A percentile compares a stretch with the other conserved stretches of the same genome.
These are phyloP conservation scores for Tylopilus sp. DNA, from an alignment of 768 basidiomycete genomes.

Conservation along the genomic window DNA sequence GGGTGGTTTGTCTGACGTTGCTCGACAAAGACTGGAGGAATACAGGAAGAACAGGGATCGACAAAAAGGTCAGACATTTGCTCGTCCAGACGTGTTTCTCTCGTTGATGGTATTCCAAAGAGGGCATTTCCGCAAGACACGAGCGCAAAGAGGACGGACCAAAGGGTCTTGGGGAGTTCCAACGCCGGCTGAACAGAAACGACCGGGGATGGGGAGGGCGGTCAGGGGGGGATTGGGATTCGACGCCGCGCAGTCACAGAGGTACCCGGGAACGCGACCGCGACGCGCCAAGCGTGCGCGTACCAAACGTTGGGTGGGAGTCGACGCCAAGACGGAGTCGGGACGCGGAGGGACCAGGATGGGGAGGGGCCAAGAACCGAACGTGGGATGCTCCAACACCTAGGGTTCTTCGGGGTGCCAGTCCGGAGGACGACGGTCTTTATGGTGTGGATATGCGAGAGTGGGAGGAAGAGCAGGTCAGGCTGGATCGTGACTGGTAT, in stretches of 20 bases:
- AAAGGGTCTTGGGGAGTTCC: constrained; percentile 87
- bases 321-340: constrained; percentile 71
- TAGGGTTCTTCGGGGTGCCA: constrained; percentile 58
- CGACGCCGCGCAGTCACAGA: constrained; percentile 60
- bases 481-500: constrained; percentile 95
- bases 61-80: constrained; percentile 49
- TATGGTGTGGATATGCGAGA: constrained; percentile 74
- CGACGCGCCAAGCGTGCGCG: constrained; percentile 79
- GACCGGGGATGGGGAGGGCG: constrained; percentile 45
- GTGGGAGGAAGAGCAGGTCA: constrained; percentile 97
- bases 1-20: constrained; percentile 80
- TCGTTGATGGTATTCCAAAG: constrained; percentile 32
- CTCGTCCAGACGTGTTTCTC: neutral
- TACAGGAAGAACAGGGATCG: constrained; percentile 66
- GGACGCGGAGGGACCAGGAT: constrained; percentile 57
- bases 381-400: constrained; percentile 88
- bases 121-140: constrained; percentile 65
- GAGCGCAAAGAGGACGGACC: constrained; percentile 56
- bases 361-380: constrained; percentile 53
- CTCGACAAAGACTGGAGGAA: constrained; percentile 71
- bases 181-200: constrained; percentile 85
- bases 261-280: constrained; percentile 37
- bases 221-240: constrained; percentile 47
- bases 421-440: constrained; percentile 65
- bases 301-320: constrained; percentile 93